Conservation (phyloP, 2,329 filamentous ascomycete species). For the Blastomyces percursus region DNA sequence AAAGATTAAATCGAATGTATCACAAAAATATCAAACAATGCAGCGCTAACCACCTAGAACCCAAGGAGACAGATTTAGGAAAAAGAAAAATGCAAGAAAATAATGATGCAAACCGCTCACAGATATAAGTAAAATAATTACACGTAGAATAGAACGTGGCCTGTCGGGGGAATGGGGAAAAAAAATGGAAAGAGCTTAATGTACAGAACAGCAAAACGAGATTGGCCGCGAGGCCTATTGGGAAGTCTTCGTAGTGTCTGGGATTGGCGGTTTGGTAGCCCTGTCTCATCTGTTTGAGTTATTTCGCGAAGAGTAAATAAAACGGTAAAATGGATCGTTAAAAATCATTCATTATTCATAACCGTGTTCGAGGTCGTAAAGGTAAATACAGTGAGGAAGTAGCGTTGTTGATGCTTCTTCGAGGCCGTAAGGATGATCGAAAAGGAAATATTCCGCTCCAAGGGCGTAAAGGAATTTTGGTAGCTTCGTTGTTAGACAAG, state of each 20-base stretch:
- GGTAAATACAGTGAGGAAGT: background rate
- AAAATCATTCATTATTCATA: constrained; percentile 2
- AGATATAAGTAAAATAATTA: constrained; percentile 1
- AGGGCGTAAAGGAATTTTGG: background rate
- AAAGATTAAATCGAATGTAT: constrained; percentile 3
- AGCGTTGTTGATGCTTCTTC: background rate
- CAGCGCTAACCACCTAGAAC: background rate
- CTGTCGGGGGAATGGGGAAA: constrained; percentile 4
- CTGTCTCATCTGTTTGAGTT: background rate
- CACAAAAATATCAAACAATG: background rate
- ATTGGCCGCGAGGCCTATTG: constrained; percentile 1
- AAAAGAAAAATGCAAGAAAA: background rate
- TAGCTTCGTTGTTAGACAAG: background rate
- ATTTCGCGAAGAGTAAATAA: constrained; percentile 1
- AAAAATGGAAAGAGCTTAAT: background rate
- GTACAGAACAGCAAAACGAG: background rate
- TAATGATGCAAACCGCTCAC: background rate
- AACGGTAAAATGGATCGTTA: constrained; percentile 1
- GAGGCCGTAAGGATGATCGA: background rate
- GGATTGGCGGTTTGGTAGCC: background rate
- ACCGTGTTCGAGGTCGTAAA: constrained; percentile 3
- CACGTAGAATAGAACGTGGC: background rate
- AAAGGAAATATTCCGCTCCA: background rate
- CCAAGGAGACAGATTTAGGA: background rate
- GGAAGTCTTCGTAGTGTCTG: constrained; percentile 5